phyloP scores from a whole-genome alignment of 345 rosid species.

The Brassica carinata region DNA sequence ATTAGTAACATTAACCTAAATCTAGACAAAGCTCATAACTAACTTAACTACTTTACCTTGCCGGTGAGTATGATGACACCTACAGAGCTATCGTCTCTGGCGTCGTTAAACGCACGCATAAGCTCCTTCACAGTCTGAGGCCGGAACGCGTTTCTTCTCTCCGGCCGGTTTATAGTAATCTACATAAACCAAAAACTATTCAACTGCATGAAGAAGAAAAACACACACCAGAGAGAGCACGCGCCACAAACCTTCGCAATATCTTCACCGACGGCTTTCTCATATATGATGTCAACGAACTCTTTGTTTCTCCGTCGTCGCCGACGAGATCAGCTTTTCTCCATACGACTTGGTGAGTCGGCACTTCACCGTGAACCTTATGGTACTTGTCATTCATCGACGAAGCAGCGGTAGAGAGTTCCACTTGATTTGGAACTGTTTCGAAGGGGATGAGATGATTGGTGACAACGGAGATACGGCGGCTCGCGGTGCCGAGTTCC shows the following conservation, averaged over 20 bases:
- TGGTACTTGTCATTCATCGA: constrained; percentile 66
- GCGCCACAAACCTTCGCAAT: constrained; percentile 86
- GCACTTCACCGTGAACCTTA: constrained; percentile 73
- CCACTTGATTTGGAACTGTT: constrained; percentile 22
- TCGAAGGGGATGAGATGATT: constrained; percentile 51
- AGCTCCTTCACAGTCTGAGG: constrained; percentile 82
- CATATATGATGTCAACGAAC: constrained; percentile 73
- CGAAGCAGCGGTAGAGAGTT: constrained; percentile 44
- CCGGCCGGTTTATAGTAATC: constrained; percentile 87
- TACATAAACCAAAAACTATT: constrained; percentile 20
- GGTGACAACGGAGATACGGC: constrained; percentile 57
- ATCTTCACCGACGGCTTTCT: constrained; percentile 81
- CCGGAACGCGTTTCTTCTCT: constrained; percentile 78
- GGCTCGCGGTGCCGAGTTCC: constrained; percentile 45
- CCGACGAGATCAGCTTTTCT: constrained; percentile 42
- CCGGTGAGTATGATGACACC: constrained; percentile 93
- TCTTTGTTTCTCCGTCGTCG: too few species aligned
- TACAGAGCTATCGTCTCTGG: constrained; percentile 73
- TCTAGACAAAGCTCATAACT: background rate
- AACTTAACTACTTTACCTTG: constrained; percentile 55
- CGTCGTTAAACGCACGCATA: constrained; percentile 74
- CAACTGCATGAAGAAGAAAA: background rate
- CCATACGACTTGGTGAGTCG: constrained; percentile 63
- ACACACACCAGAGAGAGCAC: background rate
- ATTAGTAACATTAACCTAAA: too few species aligned